phyloP scores from a whole-genome alignment of 1,284 basidiomycete species.

The Apiotrichum gamsii region DNA sequence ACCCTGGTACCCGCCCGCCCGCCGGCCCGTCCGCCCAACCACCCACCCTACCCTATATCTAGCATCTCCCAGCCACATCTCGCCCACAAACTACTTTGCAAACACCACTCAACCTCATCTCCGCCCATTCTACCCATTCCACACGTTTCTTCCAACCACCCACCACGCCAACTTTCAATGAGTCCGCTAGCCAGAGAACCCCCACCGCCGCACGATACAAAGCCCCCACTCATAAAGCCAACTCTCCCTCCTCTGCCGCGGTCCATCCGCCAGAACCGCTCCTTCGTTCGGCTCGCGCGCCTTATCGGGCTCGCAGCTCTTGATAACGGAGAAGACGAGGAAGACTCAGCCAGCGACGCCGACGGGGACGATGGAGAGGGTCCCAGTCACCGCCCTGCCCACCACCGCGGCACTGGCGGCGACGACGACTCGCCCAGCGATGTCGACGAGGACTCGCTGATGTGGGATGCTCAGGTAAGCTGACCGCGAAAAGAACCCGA shows the following conservation, averaged over 20 bases:
- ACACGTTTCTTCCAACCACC: too few species aligned
- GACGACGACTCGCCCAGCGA: constrained; percentile 12
- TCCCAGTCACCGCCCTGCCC: too few species aligned
- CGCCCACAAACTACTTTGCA: too few species aligned
- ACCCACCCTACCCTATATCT: too few species aligned
- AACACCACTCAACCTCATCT: too few species aligned
- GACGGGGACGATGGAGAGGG: constrained; percentile 7
- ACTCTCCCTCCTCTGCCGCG: constrained; percentile 7
- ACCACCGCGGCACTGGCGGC: constrained; percentile 15
- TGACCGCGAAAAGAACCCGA: neutral
- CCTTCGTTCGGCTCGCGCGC: constrained; percentile 20
- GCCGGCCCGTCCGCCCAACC: too few species aligned
- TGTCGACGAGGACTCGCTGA: constrained; percentile 32
- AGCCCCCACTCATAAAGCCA: constrained; percentile 4
- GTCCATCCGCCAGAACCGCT: constrained; percentile 16
- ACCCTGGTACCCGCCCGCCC: too few species aligned
- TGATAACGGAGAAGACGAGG: constrained; percentile 4
- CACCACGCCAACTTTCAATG: too few species aligned
- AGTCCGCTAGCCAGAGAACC: too few species aligned
- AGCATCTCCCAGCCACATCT: too few species aligned
- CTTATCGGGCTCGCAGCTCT: constrained; percentile 16
- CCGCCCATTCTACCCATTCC: too few species aligned
- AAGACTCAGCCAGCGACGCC: constrained; percentile 7
- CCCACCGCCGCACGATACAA: neutral
- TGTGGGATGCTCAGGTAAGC: constrained; percentile 41